Evolutionary conservation across 345 rosid genomes (phyloP), one percentile per base, ranked within the genome.

Genomic region (Punica granatum): DNA sequence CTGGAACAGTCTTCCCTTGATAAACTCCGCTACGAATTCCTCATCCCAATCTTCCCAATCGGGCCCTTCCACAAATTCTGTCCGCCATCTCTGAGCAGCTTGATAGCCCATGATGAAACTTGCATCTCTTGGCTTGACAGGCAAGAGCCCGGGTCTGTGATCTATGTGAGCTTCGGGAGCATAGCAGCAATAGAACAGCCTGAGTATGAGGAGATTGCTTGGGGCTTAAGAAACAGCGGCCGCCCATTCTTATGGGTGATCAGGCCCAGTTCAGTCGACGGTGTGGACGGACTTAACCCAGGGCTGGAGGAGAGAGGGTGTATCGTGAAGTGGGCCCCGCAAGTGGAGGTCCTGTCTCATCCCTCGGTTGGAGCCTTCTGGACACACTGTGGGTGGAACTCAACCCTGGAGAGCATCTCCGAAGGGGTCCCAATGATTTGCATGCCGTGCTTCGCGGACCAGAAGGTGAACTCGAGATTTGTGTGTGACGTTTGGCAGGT

Each of bases 201-300:
- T 1, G 84, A 79, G 34, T 83, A 81, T 54, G 64, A 74, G 26
- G 90, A 77, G 74, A 63, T 92, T 46, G 87, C 89, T 60, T 80
- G 82, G 75, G 88, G 86, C 11, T 35, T 92, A 28, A 80, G 78
- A 73, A 79, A 76, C 43, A 76, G 88, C 37, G 31, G 61, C 30
- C 71, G 66, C 9, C 82, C 92, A 0, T 92, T 89, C 65, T 66
- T 89, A 66, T 92, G 94, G 94, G 88, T 89, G 64, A 76, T 89
- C 68, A 77, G 86, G 65, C 84, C 82, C 0, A 80, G 87, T 54
- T 60, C 61, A 35, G 73, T 86, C 56, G 67, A 21, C 0, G 75
- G 76, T 28, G 43, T 59, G 2, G 72, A 77, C 44, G 74, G 80
- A 85, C 67, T 82, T 1, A 81, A 77, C 59, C 34, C 67, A 32